Conservation (phyloP, 2,329 filamentous ascomycete genomes). For the Albifimbria verrucaria region DNA sequence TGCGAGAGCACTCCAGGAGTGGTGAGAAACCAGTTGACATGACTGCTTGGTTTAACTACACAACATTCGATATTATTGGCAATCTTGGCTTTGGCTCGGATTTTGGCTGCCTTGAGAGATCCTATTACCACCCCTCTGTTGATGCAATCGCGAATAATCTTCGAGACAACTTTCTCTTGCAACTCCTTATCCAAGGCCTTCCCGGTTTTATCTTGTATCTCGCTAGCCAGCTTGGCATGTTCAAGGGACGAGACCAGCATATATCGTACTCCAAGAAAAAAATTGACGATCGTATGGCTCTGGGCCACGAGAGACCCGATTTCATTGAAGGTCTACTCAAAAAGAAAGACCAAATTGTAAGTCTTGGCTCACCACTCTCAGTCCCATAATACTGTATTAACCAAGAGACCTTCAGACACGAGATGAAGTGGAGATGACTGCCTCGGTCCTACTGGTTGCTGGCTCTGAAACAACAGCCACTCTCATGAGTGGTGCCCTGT, state of each 20-base stretch:
- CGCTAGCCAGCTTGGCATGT: neutral
- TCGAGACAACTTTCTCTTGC: neutral
- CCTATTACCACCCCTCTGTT: constrained; percentile 19
- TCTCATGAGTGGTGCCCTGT: constrained; percentile 19
- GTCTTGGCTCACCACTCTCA: neutral
- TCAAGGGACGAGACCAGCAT: neutral
- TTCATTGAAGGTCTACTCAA: neutral
- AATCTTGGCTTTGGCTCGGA: constrained; percentile 22
- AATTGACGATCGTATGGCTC: neutral
- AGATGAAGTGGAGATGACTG: constrained; percentile 1
- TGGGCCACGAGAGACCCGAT: neutral
- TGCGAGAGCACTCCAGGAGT: neutral
- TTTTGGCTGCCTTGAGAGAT: constrained; percentile 18
- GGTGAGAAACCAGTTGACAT: constrained; percentile 12
- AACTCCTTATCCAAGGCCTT: neutral
- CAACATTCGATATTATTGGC: constrained; percentile 25
- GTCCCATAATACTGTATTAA: neutral
- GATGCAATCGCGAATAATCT: constrained; percentile 10
- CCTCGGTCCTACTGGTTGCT: constrained; percentile 17
- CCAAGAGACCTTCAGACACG: neutral
- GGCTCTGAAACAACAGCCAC: constrained; percentile 28
- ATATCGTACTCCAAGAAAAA: neutral
- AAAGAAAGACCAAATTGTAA: neutral
- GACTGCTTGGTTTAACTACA: constrained; percentile 20
- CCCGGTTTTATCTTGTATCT: neutral